Base-by-base conservation (phyloP, 805 yeast genomes). In the Wickerhamomyces bovis region DNA sequence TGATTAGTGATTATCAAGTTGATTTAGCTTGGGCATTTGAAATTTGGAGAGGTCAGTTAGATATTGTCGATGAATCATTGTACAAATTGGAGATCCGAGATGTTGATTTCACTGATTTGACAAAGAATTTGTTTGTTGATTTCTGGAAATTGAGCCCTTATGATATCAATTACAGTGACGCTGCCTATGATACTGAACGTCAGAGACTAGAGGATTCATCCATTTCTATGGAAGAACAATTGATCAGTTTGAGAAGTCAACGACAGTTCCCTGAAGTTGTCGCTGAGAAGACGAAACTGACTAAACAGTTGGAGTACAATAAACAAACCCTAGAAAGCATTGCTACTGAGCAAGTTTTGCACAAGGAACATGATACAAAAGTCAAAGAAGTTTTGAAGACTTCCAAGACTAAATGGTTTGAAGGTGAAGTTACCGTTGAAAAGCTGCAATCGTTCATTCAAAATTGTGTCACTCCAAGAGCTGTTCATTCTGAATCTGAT, bases 141-240 rank as follows among this genome's bases (percentile, higher is more conserved):
- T 90, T 89, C 55, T 90, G 96, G 97, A 78, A 71, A 50, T 67
- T 85, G 30, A 75, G 83, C 0, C 65, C 88, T 8, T 81, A 84
- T 57, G 96, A 89, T 56, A 77, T 89, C 28, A 75, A 77, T 49
- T 83, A 65, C 58, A 73, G 78, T 2, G 65, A 66, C 7, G 53
- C 58, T 1, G 58, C 77, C 2, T 89, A 90, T 58, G 70, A 69
- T 12, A 57, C 59, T 3, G 83, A 80, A 49, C 54, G 66, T 22
- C 53, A 56, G 2, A 77, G 72, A 47, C 55, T 78, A 15, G 58
- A 63, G 30, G 62, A 68, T 1, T 64, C 60, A 26, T 60, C 69
- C 3, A 60, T 60, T 21, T 64, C 72, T 6, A 57, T 71, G 25
- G 63, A 59, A 25, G 72, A 68, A 43, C 66, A 68, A 31, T 53